These are phyloP conservation scores for Neurospora africana DNA, from an alignment of 495 filamentous ascomycete species.

Conservation along the genomic window DNA sequence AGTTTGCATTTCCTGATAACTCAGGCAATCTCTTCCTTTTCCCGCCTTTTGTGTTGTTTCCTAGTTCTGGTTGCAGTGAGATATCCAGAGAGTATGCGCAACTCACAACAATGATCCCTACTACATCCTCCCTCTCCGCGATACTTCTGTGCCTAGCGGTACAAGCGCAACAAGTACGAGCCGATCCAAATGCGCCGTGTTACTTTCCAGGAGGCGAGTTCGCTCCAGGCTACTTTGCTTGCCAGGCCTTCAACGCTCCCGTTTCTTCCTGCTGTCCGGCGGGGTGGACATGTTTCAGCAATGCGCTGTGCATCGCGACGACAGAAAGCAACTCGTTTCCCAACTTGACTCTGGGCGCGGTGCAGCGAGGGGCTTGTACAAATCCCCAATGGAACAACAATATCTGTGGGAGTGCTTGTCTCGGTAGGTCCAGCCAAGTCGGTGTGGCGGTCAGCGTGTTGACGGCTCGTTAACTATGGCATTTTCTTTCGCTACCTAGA, in stretches of 20 bases:
- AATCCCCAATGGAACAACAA: slow-evolving; percentile 21
- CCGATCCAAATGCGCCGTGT: slow-evolving; percentile 15
- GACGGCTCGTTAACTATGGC: neutral
- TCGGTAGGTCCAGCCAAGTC: slow-evolving; percentile 11
- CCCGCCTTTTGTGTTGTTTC: neutral
- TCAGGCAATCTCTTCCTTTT: neutral
- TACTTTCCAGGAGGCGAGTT: slow-evolving; percentile 18
- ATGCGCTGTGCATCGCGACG: slow-evolving; percentile 24
- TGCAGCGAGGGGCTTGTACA: slow-evolving; percentile 20
- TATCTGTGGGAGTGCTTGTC: slow-evolving; percentile 23
- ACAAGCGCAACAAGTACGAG: neutral
- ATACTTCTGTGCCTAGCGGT: neutral
- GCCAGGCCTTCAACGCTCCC: slow-evolving; percentile 10
- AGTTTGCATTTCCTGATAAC: neutral
- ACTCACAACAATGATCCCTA: neutral
- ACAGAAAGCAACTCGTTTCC: slow-evolving; percentile 10
- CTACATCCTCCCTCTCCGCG: neutral
- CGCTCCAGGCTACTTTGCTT: slow-evolving; percentile 17
- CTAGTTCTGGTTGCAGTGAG: neutral
- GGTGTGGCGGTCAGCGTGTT: neutral
- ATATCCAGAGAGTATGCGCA: neutral
- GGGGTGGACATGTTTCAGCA: slow-evolving; percentile 28
- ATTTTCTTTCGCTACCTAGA: neutral
- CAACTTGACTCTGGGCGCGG: slow-evolving; percentile 14
- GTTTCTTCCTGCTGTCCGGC: slow-evolving; percentile 19